Evolutionary conservation across 768 basidiomycete species (phyloP), one percentile per base, ranked within the genome.

Genomic region (Pisolithus orientalis): DNA sequence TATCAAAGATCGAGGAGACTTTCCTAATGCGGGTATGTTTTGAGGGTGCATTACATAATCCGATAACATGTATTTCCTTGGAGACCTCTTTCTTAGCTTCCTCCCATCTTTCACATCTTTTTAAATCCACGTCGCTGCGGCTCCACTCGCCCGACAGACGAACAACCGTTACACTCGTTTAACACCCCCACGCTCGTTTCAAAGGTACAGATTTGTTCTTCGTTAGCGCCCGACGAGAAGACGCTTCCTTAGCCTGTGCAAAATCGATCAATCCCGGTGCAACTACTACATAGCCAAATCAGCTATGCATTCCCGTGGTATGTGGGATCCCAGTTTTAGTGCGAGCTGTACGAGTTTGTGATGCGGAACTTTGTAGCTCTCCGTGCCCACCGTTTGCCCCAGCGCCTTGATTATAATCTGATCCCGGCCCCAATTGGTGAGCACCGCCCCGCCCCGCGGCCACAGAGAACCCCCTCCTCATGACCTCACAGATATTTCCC

Each of bases 391-490:
- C 80, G 85, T 51, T 72, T 90, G 54, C 87, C 87, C 13, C 82
- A 82, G 61, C 81, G 82, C 44, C 75, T 84, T 38, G 88, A 90
- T 68, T 88, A 83, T 68, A 80, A 77, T 53, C 70, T 90, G 54
- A 76, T 88, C 51, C 88, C 88, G 47, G 85, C 88, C 28, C 85
- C 88, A n/a, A 74, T 85, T 45, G 84, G 87, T 88, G 64, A 57
- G 77, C 51, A 54, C 47, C 44, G 29, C 43, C 32, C 6, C 27
- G 21, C 16, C 9, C 21, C 21, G 21, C 31, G 16, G 13, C 34
- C 39, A 38, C n/a, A 38, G 32, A 13, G 43, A 45, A 51, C 29
- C 27, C 29, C 21, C 39, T 39, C 28, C 53, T 57, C 47, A 60
- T 38, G 13, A 28, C 39, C 2, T 39, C 6, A 34, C 60, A 87